Conservation (phyloP, 129 eudicot genomes). For the Flaveria linearis region DNA sequence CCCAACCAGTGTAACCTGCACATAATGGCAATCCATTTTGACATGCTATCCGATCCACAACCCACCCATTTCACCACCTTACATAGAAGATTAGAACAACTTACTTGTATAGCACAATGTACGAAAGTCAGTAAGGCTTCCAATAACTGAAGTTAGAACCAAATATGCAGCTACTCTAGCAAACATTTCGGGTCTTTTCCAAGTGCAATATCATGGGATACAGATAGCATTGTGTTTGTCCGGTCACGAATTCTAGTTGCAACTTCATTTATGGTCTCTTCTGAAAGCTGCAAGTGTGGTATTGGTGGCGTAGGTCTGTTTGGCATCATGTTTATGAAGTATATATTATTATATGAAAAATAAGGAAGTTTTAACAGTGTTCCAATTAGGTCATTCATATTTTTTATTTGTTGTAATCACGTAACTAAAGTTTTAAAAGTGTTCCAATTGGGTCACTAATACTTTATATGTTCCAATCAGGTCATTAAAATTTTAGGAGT, state of each 20-base stretch:
- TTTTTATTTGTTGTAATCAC: too few relatives aligned
- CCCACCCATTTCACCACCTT: not conserved
- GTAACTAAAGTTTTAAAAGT: too few relatives aligned
- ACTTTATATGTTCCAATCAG: too few relatives aligned
- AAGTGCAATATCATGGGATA: conserved; percentile 64
- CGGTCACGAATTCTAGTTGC: conserved; percentile 56
- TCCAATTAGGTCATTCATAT: too few relatives aligned
- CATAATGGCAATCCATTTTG: not conserved
- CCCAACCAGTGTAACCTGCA: not conserved
- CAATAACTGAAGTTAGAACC: conserved; percentile 51
- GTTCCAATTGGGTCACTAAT: too few relatives aligned
- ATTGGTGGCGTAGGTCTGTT: conserved; percentile 92
- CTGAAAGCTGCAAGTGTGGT: conserved; percentile 69
- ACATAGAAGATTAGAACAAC: conserved; percentile 33
- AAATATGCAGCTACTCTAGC: conserved; percentile 53
- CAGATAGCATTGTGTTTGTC: conserved; percentile 51
- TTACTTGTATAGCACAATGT: conserved; percentile 75
- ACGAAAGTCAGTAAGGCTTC: conserved; percentile 63
- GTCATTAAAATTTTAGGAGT: too few relatives aligned
- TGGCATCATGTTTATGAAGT: conserved; percentile 24
- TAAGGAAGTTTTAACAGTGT: too few relatives aligned
- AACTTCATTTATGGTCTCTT: conserved; percentile 55
- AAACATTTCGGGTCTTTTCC: conserved; percentile 75
- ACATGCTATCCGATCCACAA: not conserved
- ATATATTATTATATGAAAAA: conserved; percentile 11